Base-by-base conservation (phyloP, 257 asterid species). In the Solanum sitiens region DNA sequence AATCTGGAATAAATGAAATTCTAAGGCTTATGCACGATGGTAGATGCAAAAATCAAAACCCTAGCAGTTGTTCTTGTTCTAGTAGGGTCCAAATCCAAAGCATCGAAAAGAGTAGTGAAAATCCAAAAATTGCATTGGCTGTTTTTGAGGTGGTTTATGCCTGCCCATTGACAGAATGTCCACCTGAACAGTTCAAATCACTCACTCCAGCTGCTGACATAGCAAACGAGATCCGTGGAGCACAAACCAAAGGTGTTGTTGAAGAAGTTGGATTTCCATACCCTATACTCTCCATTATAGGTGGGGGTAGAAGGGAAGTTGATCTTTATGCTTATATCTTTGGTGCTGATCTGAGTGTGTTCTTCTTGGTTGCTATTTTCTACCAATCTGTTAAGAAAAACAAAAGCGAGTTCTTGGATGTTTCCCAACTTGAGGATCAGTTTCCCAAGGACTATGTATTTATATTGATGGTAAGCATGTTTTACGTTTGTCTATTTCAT, bases 201-300 rank as follows among this genome's bases (percentile, higher is more conserved):
- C 96, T 97, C 90, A 97, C 99, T 76, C 99, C 99, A 39, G 99
- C 99, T 40, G 95, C 99, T 87, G 99, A 97, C 86, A 92, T 97
- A 80, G 95, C 98, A 27, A 94, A 94, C 79, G 98, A 97, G 90
- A 95, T 97, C 88, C 95, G 90, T 87, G 92, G 85, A 86, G 99
- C 93, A 83, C 92, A 92, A 86, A 40, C 42, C 39, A 86, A 87
- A 89, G 96, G 96, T 70, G 87, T 94, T 89, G 88, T 90, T 71
- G 93, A 93, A 86, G 92, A 91, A 91, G 93, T 89, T 92, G 95
- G 98, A 88, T 95, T 97, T 89, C 98, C 98, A n/a, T 97, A 96
- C 86, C 77, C 86, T 80, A 93, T 96, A 90, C 90, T 94, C 76
- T 93, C 99, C 8, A 98, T 95, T 18, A 91, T 97, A 89, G 99